phyloP scores from a whole-genome alignment of 805 yeast species.

The Tetrapisispora fleetii region DNA sequence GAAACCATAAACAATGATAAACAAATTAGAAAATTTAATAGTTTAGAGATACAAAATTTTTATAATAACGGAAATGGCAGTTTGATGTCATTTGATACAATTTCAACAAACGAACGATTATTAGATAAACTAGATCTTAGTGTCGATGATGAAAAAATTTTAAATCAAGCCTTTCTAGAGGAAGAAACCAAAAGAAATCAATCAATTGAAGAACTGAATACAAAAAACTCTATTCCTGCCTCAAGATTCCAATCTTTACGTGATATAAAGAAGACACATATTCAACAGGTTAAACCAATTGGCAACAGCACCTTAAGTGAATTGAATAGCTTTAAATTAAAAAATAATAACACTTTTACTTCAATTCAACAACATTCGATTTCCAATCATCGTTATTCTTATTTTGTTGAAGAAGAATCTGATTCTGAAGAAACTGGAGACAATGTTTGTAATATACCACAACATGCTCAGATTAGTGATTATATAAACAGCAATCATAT shows the following conservation, averaged over 20 bases:
- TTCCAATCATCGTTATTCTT: conserved; percentile 22
- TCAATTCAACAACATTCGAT: conserved; percentile 25
- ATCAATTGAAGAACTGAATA: conserved; percentile 3
- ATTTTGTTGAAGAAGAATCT: conserved; percentile 26
- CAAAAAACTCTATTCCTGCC: conserved; percentile 26
- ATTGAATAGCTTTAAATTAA: conserved; percentile 1
- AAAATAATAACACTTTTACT: conserved; percentile 12
- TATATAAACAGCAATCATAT: not conserved
- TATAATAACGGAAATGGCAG: conserved; percentile 6
- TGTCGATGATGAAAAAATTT: conserved; percentile 24
- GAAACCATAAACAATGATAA: not conserved
- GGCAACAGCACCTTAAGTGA: not conserved
- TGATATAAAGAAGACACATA: conserved; percentile 1
- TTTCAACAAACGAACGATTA: conserved; percentile 23
- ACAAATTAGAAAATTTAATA: not conserved
- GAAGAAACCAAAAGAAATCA: conserved; percentile 9
- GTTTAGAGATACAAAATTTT: not conserved
- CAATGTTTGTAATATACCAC: not conserved
- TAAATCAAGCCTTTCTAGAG: conserved; percentile 21
- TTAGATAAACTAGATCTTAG: conserved; percentile 26
- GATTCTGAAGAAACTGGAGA: conserved; percentile 5
- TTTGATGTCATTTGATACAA: conserved; percentile 23
- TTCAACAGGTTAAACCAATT: not conserved
- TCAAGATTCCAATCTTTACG: conserved; percentile 26
- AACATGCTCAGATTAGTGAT: not conserved